Percentiles rank a stretch among this genome's conserved stretches.
Conservation (phyloP, 2,329 filamentous ascomycete species). For the Bipolaris bicolor region DNA sequence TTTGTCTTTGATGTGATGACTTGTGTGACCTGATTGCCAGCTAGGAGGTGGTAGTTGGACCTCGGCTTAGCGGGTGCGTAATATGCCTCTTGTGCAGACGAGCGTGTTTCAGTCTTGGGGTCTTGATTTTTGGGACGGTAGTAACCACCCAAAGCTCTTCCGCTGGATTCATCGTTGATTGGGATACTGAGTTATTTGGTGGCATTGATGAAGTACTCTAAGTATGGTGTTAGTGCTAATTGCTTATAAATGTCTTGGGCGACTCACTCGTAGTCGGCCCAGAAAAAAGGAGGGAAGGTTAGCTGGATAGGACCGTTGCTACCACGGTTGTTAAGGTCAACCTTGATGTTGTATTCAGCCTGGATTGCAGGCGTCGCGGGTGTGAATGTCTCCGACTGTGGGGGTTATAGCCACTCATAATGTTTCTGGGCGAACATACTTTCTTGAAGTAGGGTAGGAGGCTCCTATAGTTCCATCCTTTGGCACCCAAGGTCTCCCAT, state of each 20-base stretch:
- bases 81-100: slow-evolving; percentile 30
- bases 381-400: slow-evolving; percentile 29
- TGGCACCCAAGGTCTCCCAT: slow-evolving; percentile 25
- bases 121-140: slow-evolving; percentile 29
- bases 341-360: slow-evolving; percentile 28
- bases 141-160: slow-evolving; percentile 31
- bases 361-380: slow-evolving; percentile 22
- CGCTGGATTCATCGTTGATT: slow-evolving; percentile 27
- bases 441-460: slow-evolving; percentile 37
- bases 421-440: neutral
- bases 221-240: neutral
- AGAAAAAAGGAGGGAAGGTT: slow-evolving; percentile 27
- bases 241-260: neutral
- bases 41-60: slow-evolving; percentile 30
- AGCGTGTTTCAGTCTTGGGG: slow-evolving; percentile 18
- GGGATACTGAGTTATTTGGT: slow-evolving; percentile 23
- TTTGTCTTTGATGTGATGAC: slow-evolving; percentile 20
- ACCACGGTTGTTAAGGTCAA: slow-evolving; percentile 23
- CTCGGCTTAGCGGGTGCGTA: slow-evolving; percentile 22
- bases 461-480: slow-evolving; percentile 35
- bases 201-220: slow-evolving; percentile 29
- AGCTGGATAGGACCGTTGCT: slow-evolving; percentile 25
- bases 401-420: slow-evolving; percentile 6
- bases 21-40: slow-evolving; percentile 21
- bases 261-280: slow-evolving; percentile 31